These are phyloP conservation scores for Colletotrichum sp. DNA, from an alignment of 2,329 filamentous ascomycete species.

Conservation along the genomic window DNA sequence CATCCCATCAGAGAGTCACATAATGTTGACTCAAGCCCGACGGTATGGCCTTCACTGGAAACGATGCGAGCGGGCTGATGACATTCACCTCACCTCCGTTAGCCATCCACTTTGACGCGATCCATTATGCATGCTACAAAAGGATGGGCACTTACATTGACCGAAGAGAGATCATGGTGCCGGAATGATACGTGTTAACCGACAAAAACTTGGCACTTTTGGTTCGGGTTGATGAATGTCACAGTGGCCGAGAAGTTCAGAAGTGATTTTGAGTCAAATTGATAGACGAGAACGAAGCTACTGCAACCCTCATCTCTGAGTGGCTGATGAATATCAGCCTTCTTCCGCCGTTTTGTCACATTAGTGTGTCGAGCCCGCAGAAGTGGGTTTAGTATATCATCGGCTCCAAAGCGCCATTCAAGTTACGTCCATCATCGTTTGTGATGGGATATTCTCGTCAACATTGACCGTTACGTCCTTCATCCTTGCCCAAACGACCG, in stretches of 20 bases:
- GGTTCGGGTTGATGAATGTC: neutral
- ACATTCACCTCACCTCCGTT: neutral
- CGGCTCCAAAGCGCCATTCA: neutral
- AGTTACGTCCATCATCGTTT: neutral
- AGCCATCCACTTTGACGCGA: neutral
- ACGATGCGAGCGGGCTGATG: neutral
- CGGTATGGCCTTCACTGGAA: neutral
- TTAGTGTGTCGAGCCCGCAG: neutral
- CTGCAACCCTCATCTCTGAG: neutral
- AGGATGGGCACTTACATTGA: neutral
- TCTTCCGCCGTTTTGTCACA: neutral
- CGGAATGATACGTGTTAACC: neutral
- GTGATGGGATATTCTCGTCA: conserved; percentile 13
- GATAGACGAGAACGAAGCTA: conserved; percentile 7
- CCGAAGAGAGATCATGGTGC: neutral
- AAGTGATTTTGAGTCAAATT: conserved; percentile 9
- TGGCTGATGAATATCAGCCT: neutral
- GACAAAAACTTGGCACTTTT: neutral
- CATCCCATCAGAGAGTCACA: neutral
- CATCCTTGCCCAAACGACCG: conserved; percentile 6
- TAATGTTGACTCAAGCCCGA: neutral
- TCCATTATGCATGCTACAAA: neutral
- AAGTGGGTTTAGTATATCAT: conserved; percentile 5
- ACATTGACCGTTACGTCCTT: conserved; percentile 14
- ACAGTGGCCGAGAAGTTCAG: neutral